A percentile compares a stretch with the other conserved stretches of the same genome.
phyloP scores from a whole-genome alignment of 176 grass and related monocot genomes.

The Urochloa ruziziensis region DNA sequence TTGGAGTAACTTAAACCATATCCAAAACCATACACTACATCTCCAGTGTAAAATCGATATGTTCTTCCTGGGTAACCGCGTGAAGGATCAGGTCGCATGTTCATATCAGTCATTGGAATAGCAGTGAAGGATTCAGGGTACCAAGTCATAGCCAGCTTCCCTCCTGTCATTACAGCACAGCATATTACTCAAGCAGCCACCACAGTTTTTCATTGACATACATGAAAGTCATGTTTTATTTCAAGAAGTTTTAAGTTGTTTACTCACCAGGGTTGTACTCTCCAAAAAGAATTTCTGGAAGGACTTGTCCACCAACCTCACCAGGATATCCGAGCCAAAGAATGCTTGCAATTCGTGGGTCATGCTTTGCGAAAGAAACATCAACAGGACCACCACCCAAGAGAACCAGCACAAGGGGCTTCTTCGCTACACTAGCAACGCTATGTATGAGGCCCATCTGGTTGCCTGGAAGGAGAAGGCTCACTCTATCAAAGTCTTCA shows the following conservation, averaged over 20 bases:
- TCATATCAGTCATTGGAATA: slow-evolving; percentile 88
- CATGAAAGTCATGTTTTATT: background rate
- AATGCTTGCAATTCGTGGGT: slow-evolving; percentile 60
- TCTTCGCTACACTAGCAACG: slow-evolving; percentile 49
- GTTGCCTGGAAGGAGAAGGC: slow-evolving; percentile 83
- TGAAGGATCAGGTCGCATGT: slow-evolving; percentile 70
- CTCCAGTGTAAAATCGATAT: slow-evolving; percentile 85
- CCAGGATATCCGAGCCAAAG: slow-evolving; percentile 94
- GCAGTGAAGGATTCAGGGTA: slow-evolving; percentile 82
- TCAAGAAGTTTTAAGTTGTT: background rate
- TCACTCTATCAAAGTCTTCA: slow-evolving; percentile 79
- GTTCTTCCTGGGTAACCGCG: slow-evolving; percentile 84
- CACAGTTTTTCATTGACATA: background rate
- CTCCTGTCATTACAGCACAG: slow-evolving; percentile 43
- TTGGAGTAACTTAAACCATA: slow-evolving; percentile 86
- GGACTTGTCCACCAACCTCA: slow-evolving; percentile 76
- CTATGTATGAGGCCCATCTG: slow-evolving; percentile 68
- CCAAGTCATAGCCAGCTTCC: slow-evolving; percentile 74
- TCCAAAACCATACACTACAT: slow-evolving; percentile 72
- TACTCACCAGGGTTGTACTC: slow-evolving; percentile 78
- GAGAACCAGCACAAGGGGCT: slow-evolving; percentile 70
- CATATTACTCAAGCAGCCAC: slow-evolving; percentile 2
- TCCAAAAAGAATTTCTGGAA: slow-evolving; percentile 84
- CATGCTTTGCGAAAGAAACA: slow-evolving; percentile 72
- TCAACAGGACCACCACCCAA: slow-evolving; percentile 83